phyloP scores from a whole-genome alignment of 345 rosid species.

The Populus tremula region DNA sequence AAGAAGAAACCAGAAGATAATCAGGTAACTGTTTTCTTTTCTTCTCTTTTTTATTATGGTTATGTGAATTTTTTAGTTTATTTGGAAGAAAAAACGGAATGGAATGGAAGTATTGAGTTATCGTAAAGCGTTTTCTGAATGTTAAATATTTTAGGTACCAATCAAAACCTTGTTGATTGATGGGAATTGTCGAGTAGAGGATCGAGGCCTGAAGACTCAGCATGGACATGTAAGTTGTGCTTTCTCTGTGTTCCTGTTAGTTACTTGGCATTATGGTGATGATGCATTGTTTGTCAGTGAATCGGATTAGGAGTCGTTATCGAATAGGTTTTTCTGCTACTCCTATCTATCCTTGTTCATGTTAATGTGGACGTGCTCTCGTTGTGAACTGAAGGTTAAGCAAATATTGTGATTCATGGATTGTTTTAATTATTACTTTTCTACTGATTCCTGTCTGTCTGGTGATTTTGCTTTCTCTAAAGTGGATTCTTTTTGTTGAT shows the following conservation, averaged over 20 bases:
- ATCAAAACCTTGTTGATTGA: conserved; percentile 90
- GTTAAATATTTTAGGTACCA: conserved; percentile 63
- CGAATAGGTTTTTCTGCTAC: not conserved
- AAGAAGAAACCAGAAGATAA: conserved; percentile 92
- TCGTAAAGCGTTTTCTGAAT: not conserved
- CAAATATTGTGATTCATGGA: not conserved
- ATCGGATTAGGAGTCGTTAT: not conserved
- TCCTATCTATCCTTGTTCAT: not conserved
- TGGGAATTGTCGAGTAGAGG: conserved; percentile 98
- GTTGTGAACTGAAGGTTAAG: not conserved
- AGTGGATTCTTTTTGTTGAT: not conserved
- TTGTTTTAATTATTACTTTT: not conserved
- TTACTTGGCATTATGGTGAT: not conserved
- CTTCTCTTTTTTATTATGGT: not conserved
- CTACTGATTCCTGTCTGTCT: not conserved
- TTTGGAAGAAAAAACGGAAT: not conserved
- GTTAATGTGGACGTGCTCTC: not conserved
- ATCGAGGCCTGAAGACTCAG: conserved; percentile 98
- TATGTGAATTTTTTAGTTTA: not conserved
- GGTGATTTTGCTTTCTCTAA: not conserved
- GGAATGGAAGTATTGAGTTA: conserved; percentile 4
- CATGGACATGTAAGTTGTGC: conserved; percentile 78
- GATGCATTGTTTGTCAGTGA: not conserved
- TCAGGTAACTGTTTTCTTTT: conserved; percentile 50
- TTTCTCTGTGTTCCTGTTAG: not conserved